Base-by-base conservation (phyloP, 148 eudicot species). In the Suaeda aralocaspica region DNA sequence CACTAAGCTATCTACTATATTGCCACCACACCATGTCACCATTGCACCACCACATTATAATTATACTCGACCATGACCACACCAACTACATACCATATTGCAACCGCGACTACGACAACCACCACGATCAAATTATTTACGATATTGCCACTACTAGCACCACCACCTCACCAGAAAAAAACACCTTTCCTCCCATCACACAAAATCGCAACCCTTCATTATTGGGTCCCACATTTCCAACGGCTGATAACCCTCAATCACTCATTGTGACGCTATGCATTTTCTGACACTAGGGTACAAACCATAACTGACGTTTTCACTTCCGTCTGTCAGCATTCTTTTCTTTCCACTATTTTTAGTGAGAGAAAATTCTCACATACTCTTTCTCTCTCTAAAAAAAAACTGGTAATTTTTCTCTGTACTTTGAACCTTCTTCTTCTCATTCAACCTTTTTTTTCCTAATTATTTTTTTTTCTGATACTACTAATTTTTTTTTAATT, bases 381-480 rank as follows among this genome's bases (percentile, higher is more conserved):
- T 10, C 9, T 57, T 28, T 57, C 34, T 28, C 34, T 57, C 61
- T 57, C 61, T 29, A 14, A 2, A 56, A 25, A 10, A 56, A 9
- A 7, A 21, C 6, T 46, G 68, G 55, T 65, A 65, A 65, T 45
- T 14, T 58, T 69, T 57, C 19, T 42, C 10, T 2, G 0, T 14
- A 69, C 16, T 57, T 56, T 18, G 19, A 70, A 42, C 16, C 41
- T 68, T 41, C 52, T 24, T 53, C 51, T 24, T 55, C 36, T 56
- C 30, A 24, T 16, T 50, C 44, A 10, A 0, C 29, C 9, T 51
- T 14, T 49, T 24, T 18, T 29, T 7, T 3, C 0, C 5, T 48
- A 36, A 5, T 36, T 7, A 4, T 24, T 29, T 28, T 28, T 3
- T 5, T 18, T 28, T 10, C 29, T 22, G 18, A 25, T 28, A 4